These are phyloP conservation scores for Eucalyptus cloeziana DNA, from an alignment of 345 rosid species.

Conservation along the genomic window DNA sequence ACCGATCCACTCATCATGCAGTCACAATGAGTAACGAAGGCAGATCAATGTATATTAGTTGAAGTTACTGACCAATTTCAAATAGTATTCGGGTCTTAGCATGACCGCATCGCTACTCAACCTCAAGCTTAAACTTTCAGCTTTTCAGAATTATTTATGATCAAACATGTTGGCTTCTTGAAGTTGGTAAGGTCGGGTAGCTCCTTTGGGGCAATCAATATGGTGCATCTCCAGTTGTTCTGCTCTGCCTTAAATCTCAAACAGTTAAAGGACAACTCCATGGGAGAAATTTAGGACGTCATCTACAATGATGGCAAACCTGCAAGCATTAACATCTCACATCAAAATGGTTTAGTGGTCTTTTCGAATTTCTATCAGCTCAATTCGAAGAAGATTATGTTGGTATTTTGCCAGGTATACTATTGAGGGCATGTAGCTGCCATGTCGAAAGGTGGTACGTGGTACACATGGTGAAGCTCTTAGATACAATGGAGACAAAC, in stretches of 20 bases:
- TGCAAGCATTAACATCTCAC: neutral
- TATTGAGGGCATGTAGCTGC: neutral
- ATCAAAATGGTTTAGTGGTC: neutral
- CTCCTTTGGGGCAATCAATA: neutral
- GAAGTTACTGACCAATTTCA: neutral
- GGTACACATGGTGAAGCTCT: neutral
- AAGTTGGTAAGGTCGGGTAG: no score
- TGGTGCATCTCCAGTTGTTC: neutral
- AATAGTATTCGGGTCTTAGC: no score
- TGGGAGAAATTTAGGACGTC: neutral
- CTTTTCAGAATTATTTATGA: neutral
- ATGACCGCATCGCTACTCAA: no score
- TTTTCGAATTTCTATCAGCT: no score
- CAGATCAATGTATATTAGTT: neutral
- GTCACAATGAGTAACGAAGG: accelerated
- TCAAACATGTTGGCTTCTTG: neutral
- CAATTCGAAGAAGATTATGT: no score
- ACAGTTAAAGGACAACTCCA: neutral
- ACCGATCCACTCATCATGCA: neutral
- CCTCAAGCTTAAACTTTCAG: neutral
- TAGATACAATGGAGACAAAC: neutral
- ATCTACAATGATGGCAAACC: neutral
- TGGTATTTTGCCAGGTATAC: neutral
- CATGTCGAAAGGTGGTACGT: neutral
- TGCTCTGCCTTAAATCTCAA: neutral